Conservation (phyloP, 2,329 filamentous ascomycete species). For the Mariannaea elegans region DNA sequence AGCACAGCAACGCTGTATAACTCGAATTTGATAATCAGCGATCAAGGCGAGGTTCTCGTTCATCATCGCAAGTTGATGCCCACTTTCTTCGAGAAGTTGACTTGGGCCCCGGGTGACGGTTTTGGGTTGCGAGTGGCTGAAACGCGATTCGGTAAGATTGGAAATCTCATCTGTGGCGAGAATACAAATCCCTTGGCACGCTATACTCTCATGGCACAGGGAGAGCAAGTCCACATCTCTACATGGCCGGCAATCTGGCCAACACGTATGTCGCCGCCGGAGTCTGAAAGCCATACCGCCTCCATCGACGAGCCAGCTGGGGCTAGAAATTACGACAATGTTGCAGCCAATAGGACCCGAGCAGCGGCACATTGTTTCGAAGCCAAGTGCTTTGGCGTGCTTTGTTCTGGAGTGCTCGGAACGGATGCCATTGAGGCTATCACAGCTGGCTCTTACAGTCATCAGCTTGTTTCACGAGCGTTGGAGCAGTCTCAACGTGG, state of each 20-base stretch:
- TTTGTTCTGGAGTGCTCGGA: slow-evolving; percentile 56
- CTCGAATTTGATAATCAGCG: slow-evolving; percentile 57
- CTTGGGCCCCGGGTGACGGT: slow-evolving; percentile 62
- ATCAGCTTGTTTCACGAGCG: slow-evolving; percentile 41
- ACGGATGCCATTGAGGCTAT: slow-evolving; percentile 49
- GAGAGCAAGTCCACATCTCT: slow-evolving; percentile 64
- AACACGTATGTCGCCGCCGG: slow-evolving; percentile 48
- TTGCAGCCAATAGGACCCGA: slow-evolving; percentile 60
- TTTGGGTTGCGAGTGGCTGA: slow-evolving; percentile 57
- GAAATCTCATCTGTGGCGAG: slow-evolving; percentile 63
- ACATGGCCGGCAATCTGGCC: slow-evolving; percentile 66
- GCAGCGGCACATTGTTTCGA: slow-evolving; percentile 66
- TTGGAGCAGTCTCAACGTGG: slow-evolving; percentile 52
- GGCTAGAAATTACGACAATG: slow-evolving; percentile 60
- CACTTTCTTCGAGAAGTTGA: slow-evolving; percentile 66
- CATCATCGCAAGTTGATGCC: slow-evolving; percentile 65
- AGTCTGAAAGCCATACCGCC: background rate
- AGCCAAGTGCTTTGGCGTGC: slow-evolving; percentile 63
- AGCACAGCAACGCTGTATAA: slow-evolving; percentile 61
- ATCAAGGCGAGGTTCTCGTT: slow-evolving; percentile 54
- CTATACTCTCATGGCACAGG: slow-evolving; percentile 62
- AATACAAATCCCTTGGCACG: slow-evolving; percentile 66
- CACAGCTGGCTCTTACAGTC: slow-evolving; percentile 39
- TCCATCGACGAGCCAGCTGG: background rate
- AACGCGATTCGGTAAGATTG: slow-evolving; percentile 56